Conservation (phyloP, 2,329 filamentous ascomycete genomes). For the Coniochaeta prunicola region DNA sequence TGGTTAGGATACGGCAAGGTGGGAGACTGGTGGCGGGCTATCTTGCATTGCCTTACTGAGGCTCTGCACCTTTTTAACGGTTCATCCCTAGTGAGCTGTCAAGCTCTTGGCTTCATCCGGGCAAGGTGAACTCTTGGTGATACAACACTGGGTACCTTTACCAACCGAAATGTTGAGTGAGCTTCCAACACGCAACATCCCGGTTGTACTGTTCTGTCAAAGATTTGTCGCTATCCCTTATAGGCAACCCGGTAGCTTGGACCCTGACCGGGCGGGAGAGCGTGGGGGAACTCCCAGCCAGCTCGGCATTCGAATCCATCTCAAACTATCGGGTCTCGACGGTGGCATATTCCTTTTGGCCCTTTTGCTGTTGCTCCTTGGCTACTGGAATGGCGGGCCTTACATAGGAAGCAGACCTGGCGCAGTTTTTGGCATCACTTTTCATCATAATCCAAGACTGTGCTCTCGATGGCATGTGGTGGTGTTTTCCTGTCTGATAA, state of each 20-base stretch:
- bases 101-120: neutral
- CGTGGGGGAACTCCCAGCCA: neutral
- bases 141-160: neutral
- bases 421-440: too few species aligned
- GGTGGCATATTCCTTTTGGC: neutral
- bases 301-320: neutral
- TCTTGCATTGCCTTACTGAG: too few species aligned
- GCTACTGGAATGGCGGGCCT: too few species aligned
- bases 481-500: too few species aligned
- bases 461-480: too few species aligned
- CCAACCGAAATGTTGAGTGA: neutral
- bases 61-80: too few species aligned
- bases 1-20: too few species aligned
- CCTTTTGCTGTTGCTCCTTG: neutral
- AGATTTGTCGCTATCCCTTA: neutral
- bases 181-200: neutral
- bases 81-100: too few species aligned
- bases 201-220: neutral
- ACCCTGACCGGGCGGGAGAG: neutral
- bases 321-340: neutral
- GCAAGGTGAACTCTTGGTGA: neutral
- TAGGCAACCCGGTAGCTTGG: conserved; percentile 8
- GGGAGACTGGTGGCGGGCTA: too few species aligned
- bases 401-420: too few species aligned
- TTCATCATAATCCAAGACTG: too few species aligned